Conservation (phyloP, 371 early-diverging fungal species). For the Saksenaea vasiformis region DNA sequence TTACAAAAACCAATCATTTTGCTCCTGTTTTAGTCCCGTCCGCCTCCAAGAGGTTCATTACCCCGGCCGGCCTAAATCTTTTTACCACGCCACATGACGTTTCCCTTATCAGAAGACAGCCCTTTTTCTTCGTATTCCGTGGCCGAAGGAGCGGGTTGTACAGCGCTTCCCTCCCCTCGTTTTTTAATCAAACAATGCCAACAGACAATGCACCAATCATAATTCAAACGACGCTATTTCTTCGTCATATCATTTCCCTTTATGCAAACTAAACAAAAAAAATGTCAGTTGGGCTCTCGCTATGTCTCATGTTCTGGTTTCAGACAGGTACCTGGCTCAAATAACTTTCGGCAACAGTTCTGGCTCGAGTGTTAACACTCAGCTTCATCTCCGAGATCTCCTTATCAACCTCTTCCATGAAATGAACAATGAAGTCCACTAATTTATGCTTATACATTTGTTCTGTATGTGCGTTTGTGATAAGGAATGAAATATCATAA, state of each 20-base stretch:
- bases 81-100: constrained; percentile 2
- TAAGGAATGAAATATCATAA: constrained; percentile 93
- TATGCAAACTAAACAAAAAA: neutral
- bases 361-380: constrained; percentile 92
- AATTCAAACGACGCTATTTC: neutral
- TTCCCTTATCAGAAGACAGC: neutral
- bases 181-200: constrained; percentile 3
- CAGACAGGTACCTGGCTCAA: constrained; percentile 52
- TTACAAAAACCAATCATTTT: neutral
- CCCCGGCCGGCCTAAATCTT: constrained; percentile 4
- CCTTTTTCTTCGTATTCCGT: neutral
- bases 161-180: neutral
- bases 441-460: constrained; percentile 97
- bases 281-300: neutral
- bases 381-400: constrained; percentile 98
- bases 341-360: constrained; percentile 90
- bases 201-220: neutral
- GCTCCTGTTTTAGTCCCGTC: too few species aligned
- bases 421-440: constrained; percentile 96
- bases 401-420: constrained; percentile 99
- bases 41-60: neutral
- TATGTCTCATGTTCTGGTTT: neutral
- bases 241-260: constrained; percentile 8
- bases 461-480: constrained; percentile 95
- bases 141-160: neutral